Evolutionary conservation across 352 stramenopile genomes (phyloP).

Genomic region (Globisporangium apiculatum): DNA sequence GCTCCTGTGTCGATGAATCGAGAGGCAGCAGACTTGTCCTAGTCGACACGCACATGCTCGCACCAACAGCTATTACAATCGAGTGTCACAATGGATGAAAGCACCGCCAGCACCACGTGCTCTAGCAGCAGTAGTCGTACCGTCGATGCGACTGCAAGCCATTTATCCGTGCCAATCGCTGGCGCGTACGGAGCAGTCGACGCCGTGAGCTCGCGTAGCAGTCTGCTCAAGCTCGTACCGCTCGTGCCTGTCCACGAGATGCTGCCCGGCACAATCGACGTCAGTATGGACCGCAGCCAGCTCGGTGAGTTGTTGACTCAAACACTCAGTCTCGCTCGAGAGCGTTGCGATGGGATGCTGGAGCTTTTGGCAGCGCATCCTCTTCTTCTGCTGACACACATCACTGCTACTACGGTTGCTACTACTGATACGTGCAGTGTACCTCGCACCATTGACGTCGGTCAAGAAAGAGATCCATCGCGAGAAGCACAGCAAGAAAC

Average conservation of each 20-base stretch:
- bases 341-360: too few relatives aligned
- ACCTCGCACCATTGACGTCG: constrained; percentile 26
- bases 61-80: too few relatives aligned
- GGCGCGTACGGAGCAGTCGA: too few relatives aligned
- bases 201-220: not conserved
- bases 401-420: too few relatives aligned
- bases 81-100: too few relatives aligned
- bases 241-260: constrained; percentile 19
- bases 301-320: constrained; percentile 18
- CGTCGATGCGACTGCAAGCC: not conserved
- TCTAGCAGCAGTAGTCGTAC: not conserved
- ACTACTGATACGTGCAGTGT: constrained; percentile 17
- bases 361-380: too few relatives aligned
- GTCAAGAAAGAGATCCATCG: constrained; percentile 37
- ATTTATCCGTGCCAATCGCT: not conserved
- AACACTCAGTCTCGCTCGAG: not conserved
- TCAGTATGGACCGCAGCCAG: constrained; percentile 22
- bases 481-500: constrained; percentile 20
- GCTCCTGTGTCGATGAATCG: too few relatives aligned
- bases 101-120: too few relatives aligned
- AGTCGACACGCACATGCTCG: too few relatives aligned
- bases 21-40: too few relatives aligned
- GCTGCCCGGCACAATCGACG: constrained; percentile 15
- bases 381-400: too few relatives aligned
- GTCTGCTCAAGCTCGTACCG: constrained; percentile 11